phyloP scores from a whole-genome alignment of 2,329 filamentous ascomycete genomes.

The Fusarium globosum region DNA sequence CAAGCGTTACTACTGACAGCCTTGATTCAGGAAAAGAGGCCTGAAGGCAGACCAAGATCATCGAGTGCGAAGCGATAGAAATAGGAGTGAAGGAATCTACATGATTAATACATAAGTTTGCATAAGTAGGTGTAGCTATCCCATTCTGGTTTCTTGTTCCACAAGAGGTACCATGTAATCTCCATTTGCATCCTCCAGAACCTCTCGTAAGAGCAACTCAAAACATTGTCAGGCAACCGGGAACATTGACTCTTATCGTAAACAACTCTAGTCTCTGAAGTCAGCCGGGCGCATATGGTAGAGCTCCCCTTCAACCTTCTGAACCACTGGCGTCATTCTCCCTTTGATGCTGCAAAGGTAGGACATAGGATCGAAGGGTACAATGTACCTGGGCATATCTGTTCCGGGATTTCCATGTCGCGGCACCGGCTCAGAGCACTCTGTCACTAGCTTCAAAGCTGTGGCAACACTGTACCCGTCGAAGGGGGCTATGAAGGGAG shows the following conservation, averaged over 20 bases:
- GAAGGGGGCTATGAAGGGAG: accelerated
- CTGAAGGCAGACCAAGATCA: too few species aligned
- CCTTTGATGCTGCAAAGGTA: not conserved
- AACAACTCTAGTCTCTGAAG: not conserved
- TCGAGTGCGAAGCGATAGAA: too few species aligned
- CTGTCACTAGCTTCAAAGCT: accelerated
- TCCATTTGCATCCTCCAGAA: accelerated
- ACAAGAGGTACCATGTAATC: too few species aligned
- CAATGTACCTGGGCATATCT: not conserved
- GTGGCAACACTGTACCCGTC: not conserved
- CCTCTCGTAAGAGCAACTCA: too few species aligned
- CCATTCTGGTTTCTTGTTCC: too few species aligned
- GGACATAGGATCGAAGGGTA: accelerated
- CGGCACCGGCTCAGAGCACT: not conserved
- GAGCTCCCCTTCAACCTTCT: not conserved
- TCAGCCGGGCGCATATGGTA: not conserved
- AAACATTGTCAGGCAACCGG: accelerated
- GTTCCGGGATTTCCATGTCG: not conserved
- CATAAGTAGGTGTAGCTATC: too few species aligned
- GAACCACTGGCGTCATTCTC: accelerated
- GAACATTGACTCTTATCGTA: accelerated
- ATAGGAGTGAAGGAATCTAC: too few species aligned
- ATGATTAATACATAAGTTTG: not conserved
- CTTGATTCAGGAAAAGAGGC: too few species aligned
- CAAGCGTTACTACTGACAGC: too few species aligned